Percentiles rank a stretch among this genome's conserved stretches.
phyloP scores from a whole-genome alignment of 2,329 filamentous ascomycete species.

The Aschersonia sp. region DNA sequence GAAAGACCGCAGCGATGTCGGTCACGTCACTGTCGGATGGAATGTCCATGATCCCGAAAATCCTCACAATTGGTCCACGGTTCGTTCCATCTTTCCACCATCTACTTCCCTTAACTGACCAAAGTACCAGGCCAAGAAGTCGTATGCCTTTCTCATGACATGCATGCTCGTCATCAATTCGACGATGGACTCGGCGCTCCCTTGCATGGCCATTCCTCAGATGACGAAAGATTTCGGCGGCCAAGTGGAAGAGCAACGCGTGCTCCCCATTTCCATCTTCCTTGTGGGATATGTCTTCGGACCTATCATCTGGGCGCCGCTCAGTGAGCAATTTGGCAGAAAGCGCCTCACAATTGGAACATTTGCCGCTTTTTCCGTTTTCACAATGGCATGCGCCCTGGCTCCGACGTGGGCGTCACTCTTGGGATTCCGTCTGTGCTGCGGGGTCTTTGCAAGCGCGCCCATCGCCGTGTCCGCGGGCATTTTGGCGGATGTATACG shows the following conservation, averaged over 20 bases:
- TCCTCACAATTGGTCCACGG: constrained; percentile 35
- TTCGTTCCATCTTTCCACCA: constrained; percentile 6
- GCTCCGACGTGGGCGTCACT: constrained; percentile 36
- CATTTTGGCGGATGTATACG: constrained; percentile 53
- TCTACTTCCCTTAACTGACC: neutral
- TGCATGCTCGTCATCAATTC: constrained; percentile 51
- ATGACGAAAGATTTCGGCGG: constrained; percentile 44
- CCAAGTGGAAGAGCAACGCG: constrained; percentile 27
- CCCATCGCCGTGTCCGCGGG: constrained; percentile 49
- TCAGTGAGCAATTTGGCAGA: constrained; percentile 51
- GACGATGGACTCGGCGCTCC: constrained; percentile 50
- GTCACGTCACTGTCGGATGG: constrained; percentile 28
- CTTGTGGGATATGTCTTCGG: constrained; percentile 49
- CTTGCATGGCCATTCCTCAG: constrained; percentile 44
- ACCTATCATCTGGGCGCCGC: constrained; percentile 47
- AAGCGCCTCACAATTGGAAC: constrained; percentile 28
- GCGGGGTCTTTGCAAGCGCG: constrained; percentile 38
- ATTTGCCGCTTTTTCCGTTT: constrained; percentile 32
- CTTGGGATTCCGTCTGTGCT: constrained; percentile 39
- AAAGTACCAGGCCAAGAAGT: constrained; percentile 33
- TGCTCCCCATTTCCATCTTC: constrained; percentile 48
- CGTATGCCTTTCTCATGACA: constrained; percentile 35
- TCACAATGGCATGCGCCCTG: constrained; percentile 41
- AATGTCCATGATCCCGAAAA: constrained; percentile 33
- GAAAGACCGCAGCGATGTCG: constrained; percentile 10